Conservation (phyloP, 2,329 filamentous ascomycete species). For the Trichophyton rubrum region DNA sequence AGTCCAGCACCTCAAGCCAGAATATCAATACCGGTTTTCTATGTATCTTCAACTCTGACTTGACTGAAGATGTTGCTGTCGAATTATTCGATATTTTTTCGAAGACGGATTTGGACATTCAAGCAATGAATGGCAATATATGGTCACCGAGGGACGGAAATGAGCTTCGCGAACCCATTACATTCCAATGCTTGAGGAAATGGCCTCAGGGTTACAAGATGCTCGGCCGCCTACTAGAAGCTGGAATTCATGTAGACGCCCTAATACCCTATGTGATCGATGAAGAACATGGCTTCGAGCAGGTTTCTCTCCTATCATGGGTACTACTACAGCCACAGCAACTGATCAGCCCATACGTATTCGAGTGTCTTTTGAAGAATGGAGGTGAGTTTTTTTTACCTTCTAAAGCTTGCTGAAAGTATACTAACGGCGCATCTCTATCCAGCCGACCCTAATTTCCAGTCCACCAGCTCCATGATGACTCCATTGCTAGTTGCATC, state of each 20-base stretch:
- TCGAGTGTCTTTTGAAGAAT: constrained; percentile 44
- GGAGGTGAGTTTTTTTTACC: constrained; percentile 21
- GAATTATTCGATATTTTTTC: constrained; percentile 42
- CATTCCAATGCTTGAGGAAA: constrained; percentile 42
- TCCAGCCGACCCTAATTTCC: constrained; percentile 45
- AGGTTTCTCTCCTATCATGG: constrained; percentile 48
- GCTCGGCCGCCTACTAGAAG: constrained; percentile 42
- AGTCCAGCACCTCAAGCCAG: constrained; percentile 20
- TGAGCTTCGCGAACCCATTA: constrained; percentile 35
- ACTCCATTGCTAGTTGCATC: constrained; percentile 51
- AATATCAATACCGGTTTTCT: constrained; percentile 45
- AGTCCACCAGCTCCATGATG: constrained; percentile 40
- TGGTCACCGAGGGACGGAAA: constrained; percentile 37
- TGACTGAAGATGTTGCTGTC: constrained; percentile 40
- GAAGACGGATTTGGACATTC: constrained; percentile 4
- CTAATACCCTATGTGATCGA: constrained; percentile 35
- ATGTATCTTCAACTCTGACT: constrained; percentile 41
- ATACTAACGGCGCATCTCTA: constrained; percentile 7
- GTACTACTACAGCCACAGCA: constrained; percentile 51
- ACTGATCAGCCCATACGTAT: constrained; percentile 46
- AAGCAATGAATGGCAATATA: constrained; percentile 3
- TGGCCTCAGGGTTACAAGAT: constrained; percentile 45
- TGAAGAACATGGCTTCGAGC: constrained; percentile 41
- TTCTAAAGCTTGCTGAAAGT: not conserved
- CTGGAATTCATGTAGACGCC: constrained; percentile 50